Evolutionary conservation across 306 rosid genomes (phyloP).

Genomic region (Castanea sativa): DNA sequence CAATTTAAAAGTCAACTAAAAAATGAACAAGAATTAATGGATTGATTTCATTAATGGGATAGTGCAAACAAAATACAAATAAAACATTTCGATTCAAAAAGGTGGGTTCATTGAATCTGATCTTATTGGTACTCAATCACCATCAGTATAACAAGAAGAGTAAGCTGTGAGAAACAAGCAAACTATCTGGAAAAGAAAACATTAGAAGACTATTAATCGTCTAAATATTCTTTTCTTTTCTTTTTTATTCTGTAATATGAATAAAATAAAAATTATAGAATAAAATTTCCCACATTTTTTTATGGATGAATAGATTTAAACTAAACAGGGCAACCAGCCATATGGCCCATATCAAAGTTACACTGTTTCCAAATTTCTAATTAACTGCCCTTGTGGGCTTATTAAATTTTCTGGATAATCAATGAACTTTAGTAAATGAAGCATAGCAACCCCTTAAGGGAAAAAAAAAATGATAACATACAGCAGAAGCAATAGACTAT

Average conservation of each 20-base stretch:
- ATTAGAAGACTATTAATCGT: neutral
- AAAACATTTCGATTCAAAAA: neutral
- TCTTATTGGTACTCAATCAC: neutral
- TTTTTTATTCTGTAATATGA: neutral
- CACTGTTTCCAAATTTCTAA: neutral
- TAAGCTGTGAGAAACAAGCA: neutral
- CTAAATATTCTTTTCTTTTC: neutral
- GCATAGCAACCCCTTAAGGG: neutral
- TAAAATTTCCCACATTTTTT: neutral
- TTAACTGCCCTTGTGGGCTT: neutral
- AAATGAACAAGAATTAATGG: neutral
- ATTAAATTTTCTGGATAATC: neutral
- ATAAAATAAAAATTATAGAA: neutral
- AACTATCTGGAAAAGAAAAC: neutral
- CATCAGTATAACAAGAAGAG: neutral
- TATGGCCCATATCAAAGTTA: neutral
- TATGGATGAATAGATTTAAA: neutral
- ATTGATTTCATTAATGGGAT: conserved; percentile 6
- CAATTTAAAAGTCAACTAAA: conserved; percentile 19
- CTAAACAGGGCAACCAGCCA: neutral
- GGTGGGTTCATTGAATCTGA: conserved; percentile 23
- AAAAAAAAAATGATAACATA: neutral
- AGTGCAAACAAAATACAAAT: neutral
- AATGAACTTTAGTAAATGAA: neutral
- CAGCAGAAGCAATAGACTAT: neutral